Evolutionary conservation across 306 rosid species (phyloP), one percentile per base, ranked within the genome.

Genomic region (Dryas octopetala): DNA sequence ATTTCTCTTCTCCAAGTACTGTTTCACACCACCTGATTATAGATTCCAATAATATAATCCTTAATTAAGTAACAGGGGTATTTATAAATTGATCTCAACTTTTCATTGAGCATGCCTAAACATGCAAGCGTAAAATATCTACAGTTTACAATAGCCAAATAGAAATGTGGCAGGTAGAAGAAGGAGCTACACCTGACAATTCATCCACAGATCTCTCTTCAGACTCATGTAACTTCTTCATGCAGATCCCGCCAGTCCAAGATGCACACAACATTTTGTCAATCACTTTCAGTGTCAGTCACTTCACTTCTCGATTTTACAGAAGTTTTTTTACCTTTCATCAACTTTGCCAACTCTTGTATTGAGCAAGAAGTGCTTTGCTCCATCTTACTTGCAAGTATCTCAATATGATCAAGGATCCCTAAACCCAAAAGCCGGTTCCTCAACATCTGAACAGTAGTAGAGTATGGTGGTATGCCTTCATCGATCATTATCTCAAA

Each of bases 401-500:
- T 87, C 81, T 85, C 95, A 44, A 79, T 76, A 11, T 81, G 81
- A 71, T 90, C 95, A 19, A 59, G 75, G 23, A 90, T 62, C 66
- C 97, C 95, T 28, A 85, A 74, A 5, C 87, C 91, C 82, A 89
- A 28, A 57, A 91, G 88, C 44, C 86, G 82, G 78, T 83, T 88
- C 79, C 93, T 82, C 88, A 91, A 66, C 80, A 90, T 43, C 81
- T 91, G 90, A 4, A 91, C 54, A 0, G 95, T 94, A 49, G 91
- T 79, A 70, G 80, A 71, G 79, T 91, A 91, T 68, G 93, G 96
- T 2, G 97, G 98, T 77, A 91, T 86, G 78, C 97, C 96, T 83
- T 91, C 97, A 68, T 94, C 96, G 43, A 94, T 70, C 98, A 94
- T 94, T 74, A 74, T 81, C 88, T 86, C 95, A 80, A 91, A 90